Evolutionary conservation across 2,329 filamentous ascomycete species (phyloP).

Genomic region (Gnomoniopsis smithogilvyi): DNA sequence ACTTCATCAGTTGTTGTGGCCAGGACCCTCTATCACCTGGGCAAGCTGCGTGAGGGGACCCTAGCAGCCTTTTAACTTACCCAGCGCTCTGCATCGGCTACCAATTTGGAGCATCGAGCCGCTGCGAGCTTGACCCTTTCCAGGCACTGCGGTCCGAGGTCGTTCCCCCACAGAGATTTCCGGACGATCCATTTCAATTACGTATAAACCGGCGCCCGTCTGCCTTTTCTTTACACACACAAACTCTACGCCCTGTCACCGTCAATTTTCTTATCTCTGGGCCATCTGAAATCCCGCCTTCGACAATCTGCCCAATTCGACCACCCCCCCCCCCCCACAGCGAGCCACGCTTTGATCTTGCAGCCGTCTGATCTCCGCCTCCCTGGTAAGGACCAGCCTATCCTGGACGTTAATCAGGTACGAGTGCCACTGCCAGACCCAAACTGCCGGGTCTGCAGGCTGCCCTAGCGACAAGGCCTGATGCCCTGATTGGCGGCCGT

Average conservation of each 20-base stretch:
- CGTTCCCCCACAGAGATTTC: slow-evolving; percentile 23
- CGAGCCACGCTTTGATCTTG: slow-evolving; percentile 27
- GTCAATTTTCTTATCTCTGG: slow-evolving; percentile 28
- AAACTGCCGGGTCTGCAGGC: slow-evolving; percentile 34
- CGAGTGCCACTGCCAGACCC: slow-evolving; percentile 23
- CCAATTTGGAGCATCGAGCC: slow-evolving; percentile 6
- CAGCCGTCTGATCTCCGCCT: slow-evolving; percentile 18
- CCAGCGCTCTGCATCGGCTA: slow-evolving; percentile 11
- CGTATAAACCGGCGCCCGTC: slow-evolving; percentile 44
- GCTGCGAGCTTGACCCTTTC: slow-evolving; percentile 12
- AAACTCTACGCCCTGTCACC: slow-evolving; percentile 33
- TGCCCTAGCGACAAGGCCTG: slow-evolving; percentile 32
- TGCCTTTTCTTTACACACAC: slow-evolving; percentile 39
- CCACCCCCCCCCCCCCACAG: slow-evolving; percentile 3
- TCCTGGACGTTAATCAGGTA: slow-evolving; percentile 18
- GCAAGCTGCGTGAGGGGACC: slow-evolving; percentile 10
- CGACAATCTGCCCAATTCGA: slow-evolving; percentile 22
- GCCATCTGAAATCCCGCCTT: slow-evolving; percentile 16
- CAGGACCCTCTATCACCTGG: slow-evolving; percentile 2
- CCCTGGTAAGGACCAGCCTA: slow-evolving; percentile 20
- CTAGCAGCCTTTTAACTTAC: neutral
- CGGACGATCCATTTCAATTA: slow-evolving; percentile 32
- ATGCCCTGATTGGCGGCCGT: slow-evolving; percentile 39
- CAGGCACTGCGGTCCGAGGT: slow-evolving; percentile 15
- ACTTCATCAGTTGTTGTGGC: slow-evolving; percentile 11